Evolutionary conservation across 2,329 filamentous ascomycete species (phyloP).

Genomic region (Grosmannia serpens): DNA sequence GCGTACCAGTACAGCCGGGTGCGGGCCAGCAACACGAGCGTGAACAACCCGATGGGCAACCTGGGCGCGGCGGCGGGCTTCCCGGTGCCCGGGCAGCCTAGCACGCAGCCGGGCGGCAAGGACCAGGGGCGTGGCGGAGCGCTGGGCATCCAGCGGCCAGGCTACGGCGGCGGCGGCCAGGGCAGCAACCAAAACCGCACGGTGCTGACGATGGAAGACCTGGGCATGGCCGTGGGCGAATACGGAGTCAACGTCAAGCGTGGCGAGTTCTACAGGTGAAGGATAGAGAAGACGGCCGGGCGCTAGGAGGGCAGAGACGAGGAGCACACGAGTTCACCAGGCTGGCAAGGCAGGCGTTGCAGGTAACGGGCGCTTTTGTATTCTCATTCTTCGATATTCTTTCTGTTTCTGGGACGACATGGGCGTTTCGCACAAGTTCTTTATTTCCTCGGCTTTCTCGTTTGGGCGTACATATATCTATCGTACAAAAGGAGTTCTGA

Average conservation of each 20-base stretch:
- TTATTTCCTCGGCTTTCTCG: background rate
- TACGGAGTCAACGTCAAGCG: slow-evolving; percentile 97
- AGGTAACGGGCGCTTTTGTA: background rate
- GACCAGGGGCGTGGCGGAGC: slow-evolving; percentile 48
- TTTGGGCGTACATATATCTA: background rate
- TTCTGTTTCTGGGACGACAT: background rate
- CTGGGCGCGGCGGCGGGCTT: slow-evolving; percentile 66
- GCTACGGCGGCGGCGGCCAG: slow-evolving; percentile 78
- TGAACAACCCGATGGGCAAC: slow-evolving; percentile 85
- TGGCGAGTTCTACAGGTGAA: slow-evolving; percentile 85
- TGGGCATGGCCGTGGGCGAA: slow-evolving; percentile 95
- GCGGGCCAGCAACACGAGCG: slow-evolving; percentile 68
- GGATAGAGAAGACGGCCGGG: background rate
- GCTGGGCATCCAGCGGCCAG: slow-evolving; percentile 63
- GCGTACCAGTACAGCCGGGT: slow-evolving; percentile 97
- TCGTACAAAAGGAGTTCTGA: background rate
- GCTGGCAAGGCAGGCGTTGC: background rate
- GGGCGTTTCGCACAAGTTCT: background rate
- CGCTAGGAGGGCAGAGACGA: too few species aligned
- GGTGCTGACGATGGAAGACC: slow-evolving; percentile 94
- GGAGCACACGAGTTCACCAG: background rate
- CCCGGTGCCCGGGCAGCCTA: slow-evolving; percentile 49
- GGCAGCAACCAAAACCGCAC: slow-evolving; percentile 83
- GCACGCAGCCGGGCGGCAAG: slow-evolving; percentile 32
- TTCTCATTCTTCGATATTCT: background rate